Evolutionary conservation across 441 rosid species (phyloP).

Genomic region (Breynia disticha): DNA sequence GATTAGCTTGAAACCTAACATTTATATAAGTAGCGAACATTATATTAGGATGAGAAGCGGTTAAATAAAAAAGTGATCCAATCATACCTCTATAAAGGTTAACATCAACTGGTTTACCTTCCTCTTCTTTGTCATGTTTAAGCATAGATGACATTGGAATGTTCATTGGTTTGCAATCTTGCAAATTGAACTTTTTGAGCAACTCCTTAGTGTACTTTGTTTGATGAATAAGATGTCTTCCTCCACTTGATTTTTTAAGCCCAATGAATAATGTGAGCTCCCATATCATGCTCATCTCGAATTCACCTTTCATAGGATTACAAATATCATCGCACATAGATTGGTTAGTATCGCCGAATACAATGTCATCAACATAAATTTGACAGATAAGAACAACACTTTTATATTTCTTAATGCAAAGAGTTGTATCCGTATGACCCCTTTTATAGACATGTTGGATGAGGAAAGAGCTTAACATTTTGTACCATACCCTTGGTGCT

Average conservation of each 20-base stretch:
- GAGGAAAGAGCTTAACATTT: no score
- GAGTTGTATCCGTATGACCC: no score
- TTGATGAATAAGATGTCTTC: no score
- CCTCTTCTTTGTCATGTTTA: no score
- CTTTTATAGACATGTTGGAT: no score
- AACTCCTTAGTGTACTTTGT: no score
- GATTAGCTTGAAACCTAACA: background rate
- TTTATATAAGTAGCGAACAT: background rate
- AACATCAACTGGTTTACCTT: no score
- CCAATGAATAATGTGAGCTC: no score
- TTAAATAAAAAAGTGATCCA: background rate
- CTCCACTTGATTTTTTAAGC: no score
- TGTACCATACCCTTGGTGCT: no score
- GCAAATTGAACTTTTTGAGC: no score
- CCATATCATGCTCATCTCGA: conserved; percentile 1
- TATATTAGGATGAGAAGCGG: background rate
- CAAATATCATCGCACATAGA: background rate
- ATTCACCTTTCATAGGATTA: background rate
- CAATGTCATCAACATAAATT: conserved; percentile 1
- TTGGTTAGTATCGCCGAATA: background rate
- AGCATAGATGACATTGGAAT: background rate
- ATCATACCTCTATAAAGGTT: background rate
- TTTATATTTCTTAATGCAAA: no score
- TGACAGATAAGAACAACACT: background rate
- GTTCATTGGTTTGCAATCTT: background rate